A percentile compares a stretch with the other conserved stretches of the same genome.
Evolutionary conservation across 2,329 filamentous ascomycete species (phyloP).

Genomic region (Penicillium rolfsii): DNA sequence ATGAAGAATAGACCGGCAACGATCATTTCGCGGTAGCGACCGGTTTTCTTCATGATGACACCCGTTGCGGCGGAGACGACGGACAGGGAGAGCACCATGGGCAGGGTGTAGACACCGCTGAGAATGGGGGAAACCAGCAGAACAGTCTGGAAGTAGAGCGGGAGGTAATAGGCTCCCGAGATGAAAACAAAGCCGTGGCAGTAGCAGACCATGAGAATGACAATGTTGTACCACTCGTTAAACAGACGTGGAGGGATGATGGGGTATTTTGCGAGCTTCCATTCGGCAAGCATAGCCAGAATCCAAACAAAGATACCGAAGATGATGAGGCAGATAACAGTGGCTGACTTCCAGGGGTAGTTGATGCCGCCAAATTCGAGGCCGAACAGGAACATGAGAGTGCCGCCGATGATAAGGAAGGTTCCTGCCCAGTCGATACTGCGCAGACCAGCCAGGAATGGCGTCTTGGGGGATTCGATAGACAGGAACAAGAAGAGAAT

Average conservation of each 20-base stretch:
- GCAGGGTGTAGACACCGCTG: constrained; percentile 74
- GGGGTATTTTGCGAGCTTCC: constrained; percentile 73
- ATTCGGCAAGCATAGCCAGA: constrained; percentile 74
- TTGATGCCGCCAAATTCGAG: constrained; percentile 80
- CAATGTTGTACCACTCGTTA: constrained; percentile 65
- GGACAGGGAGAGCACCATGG: constrained; percentile 69
- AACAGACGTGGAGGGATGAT: constrained; percentile 78
- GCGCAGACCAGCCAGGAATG: constrained; percentile 59
- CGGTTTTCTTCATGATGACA: constrained; percentile 74
- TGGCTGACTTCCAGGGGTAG: constrained; percentile 74
- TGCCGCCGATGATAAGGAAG: constrained; percentile 71
- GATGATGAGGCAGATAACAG: constrained; percentile 75
- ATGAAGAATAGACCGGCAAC: constrained; percentile 61
- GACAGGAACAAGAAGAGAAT: constrained; percentile 64
- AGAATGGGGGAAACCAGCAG: constrained; percentile 69
- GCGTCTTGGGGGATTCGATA: constrained; percentile 64
- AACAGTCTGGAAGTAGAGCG: constrained; percentile 81
- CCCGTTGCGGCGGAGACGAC: constrained; percentile 63
- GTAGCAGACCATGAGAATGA: constrained; percentile 68
- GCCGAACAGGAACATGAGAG: constrained; percentile 83
- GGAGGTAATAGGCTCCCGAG: constrained; percentile 76
- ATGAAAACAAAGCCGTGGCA: constrained; percentile 79
- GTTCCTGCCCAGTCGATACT: constrained; percentile 68
- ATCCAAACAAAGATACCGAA: constrained; percentile 68
- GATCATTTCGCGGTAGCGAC: constrained; percentile 66